A percentile compares a stretch with the other conserved stretches of the same genome.
These are phyloP conservation scores for Chaetothyriales sp. DNA, from an alignment of 2,329 filamentous ascomycete species.

Conservation along the genomic window DNA sequence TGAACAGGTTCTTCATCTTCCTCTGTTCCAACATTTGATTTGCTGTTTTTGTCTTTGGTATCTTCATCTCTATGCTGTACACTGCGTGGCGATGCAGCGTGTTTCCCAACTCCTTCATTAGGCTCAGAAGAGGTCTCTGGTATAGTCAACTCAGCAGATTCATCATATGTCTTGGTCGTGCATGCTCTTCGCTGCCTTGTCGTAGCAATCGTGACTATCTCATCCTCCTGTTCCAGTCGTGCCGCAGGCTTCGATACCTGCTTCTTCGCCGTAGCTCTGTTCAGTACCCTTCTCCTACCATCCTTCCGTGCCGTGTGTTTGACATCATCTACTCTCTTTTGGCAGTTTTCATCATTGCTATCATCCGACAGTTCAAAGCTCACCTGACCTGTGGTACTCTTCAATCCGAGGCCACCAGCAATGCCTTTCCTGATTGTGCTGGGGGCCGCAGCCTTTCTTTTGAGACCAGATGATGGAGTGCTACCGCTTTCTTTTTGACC, in stretches of 20 bases:
- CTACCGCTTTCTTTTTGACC: neutral
- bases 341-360: neutral
- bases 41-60: neutral
- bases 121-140: neutral
- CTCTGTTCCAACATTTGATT: neutral
- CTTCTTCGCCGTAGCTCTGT: neutral
- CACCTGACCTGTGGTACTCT: neutral
- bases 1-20: too few relatives aligned
- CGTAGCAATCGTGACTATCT: neutral
- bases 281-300: neutral
- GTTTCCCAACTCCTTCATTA: neutral
- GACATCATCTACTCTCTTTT: neutral
- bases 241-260: neutral
- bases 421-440: neutral
- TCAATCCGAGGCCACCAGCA: neutral
- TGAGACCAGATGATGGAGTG: neutral
- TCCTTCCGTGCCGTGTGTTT: neutral
- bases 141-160: neutral
- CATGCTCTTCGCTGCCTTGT: neutral
- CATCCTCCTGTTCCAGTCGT: neutral
- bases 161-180: neutral
- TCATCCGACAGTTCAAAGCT: neutral
- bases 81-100: neutral
- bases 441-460: neutral
- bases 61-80: neutral